phyloP scores from a whole-genome alignment of 176 grass and related monocot species.

The Dendrocalamus sinicus region DNA sequence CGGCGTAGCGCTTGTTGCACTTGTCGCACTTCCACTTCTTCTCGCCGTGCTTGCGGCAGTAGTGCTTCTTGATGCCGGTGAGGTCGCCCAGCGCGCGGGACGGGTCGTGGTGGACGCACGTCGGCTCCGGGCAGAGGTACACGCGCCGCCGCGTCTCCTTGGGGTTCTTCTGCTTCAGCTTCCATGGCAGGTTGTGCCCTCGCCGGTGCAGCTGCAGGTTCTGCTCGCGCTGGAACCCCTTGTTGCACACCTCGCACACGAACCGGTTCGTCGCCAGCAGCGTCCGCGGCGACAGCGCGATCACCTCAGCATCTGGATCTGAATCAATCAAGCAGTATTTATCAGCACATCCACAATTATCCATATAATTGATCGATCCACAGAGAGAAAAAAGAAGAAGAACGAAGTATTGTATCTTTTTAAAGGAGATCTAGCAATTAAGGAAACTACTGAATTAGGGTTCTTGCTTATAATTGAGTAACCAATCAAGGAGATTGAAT shows the following conservation, averaged over 20 bases:
- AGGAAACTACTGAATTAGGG: background rate
- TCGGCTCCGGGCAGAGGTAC: slow-evolving; percentile 89
- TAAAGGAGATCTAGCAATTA: background rate
- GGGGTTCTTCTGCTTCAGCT: slow-evolving; percentile 93
- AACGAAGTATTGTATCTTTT: background rate
- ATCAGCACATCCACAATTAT: background rate
- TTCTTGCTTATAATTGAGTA: background rate
- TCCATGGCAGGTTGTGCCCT: slow-evolving; percentile 91
- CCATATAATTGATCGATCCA: background rate
- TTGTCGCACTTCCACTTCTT: slow-evolving; percentile 99
- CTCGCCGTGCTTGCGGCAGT: slow-evolving; percentile 92
- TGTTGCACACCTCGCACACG: slow-evolving; percentile 90
- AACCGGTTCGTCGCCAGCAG: slow-evolving; percentile 87
- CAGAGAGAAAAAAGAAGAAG: background rate
- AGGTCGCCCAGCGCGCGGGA: slow-evolving; percentile 80
- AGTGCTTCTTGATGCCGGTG: slow-evolving; percentile 96
- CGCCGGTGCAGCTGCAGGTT: slow-evolving; percentile 93
- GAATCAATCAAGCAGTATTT: background rate
- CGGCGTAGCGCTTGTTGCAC: slow-evolving; percentile 90
- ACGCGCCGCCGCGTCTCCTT: slow-evolving; percentile 69
- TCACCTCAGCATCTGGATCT: slow-evolving; percentile 90
- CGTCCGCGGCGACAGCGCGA: slow-evolving; percentile 78
- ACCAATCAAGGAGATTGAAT: background rate
- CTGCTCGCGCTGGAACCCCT: slow-evolving; percentile 89
- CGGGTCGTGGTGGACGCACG: slow-evolving; percentile 86